A percentile compares a stretch with the other conserved stretches of the same genome.
These are phyloP conservation scores for Amauroascus verrucosus DNA, from an alignment of 2,329 filamentous ascomycete species.

Conservation along the genomic window DNA sequence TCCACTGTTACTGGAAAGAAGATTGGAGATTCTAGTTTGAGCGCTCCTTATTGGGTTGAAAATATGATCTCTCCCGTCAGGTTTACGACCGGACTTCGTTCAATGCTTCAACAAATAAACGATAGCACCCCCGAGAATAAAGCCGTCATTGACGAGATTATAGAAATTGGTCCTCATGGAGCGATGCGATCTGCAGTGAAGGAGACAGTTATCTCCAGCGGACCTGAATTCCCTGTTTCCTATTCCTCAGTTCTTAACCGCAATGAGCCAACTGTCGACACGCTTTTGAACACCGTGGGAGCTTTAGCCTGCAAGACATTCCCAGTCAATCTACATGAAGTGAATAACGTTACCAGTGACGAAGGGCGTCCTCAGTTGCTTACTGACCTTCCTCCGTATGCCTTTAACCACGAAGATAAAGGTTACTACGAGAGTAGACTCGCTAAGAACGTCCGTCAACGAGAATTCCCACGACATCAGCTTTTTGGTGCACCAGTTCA, in stretches of 20 bases:
- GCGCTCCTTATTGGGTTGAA: constrained; percentile 22
- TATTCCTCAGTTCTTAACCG: constrained; percentile 17
- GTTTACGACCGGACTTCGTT: constrained; percentile 18
- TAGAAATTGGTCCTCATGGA: constrained; percentile 19
- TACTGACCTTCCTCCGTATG: constrained; percentile 16
- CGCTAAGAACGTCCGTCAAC: constrained; percentile 17
- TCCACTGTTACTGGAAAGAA: constrained; percentile 16
- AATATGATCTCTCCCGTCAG: constrained; percentile 24
- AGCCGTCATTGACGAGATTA: neutral
- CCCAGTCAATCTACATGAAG: constrained; percentile 19
- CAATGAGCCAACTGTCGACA: constrained; percentile 9
- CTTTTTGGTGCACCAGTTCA: constrained; percentile 17
- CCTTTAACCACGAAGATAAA: constrained; percentile 13
- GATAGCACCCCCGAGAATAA: neutral
- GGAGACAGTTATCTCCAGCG: constrained; percentile 10
- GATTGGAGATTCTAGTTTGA: constrained; percentile 4
- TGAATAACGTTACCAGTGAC: constrained; percentile 17
- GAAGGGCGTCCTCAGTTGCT: constrained; percentile 17
- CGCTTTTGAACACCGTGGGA: constrained; percentile 17
- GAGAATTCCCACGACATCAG: constrained; percentile 11
- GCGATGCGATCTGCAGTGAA: constrained; percentile 17
- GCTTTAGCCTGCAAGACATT: constrained; percentile 18
- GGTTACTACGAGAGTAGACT: constrained; percentile 17
- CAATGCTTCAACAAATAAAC: neutral
- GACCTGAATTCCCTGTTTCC: neutral